These are phyloP conservation scores for Nelumbo lutea DNA, from an alignment of 164 flowering plant species.

Conservation along the genomic window DNA sequence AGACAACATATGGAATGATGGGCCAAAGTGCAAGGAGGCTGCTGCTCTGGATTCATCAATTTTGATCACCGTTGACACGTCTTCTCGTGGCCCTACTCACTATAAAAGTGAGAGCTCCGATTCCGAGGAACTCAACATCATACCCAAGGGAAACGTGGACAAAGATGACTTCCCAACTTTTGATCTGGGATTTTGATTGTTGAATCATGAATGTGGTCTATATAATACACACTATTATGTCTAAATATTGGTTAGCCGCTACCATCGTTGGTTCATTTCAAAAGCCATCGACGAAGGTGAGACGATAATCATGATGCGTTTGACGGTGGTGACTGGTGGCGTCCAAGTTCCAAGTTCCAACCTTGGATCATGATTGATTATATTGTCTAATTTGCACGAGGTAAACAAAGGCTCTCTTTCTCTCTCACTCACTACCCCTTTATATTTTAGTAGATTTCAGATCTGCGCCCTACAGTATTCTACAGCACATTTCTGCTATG, in stretches of 20 bases:
- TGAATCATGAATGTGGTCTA: background rate
- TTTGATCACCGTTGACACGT: background rate
- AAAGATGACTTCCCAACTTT: constrained; percentile 49
- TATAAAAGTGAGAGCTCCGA: constrained; percentile 8
- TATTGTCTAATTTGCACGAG: too few relatives aligned
- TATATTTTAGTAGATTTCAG: too few relatives aligned
- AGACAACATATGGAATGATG: constrained; percentile 7
- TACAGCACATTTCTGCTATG: too few relatives aligned
- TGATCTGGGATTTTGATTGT: constrained; percentile 47
- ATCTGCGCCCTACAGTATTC: too few relatives aligned
- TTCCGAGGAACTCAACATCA: constrained; percentile 11
- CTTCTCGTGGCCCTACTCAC: constrained; percentile 9
- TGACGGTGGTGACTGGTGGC: too few relatives aligned
- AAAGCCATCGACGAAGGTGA: too few relatives aligned
- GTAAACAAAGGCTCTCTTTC: too few relatives aligned
- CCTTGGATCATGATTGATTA: too few relatives aligned
- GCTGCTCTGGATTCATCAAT: constrained; percentile 6
- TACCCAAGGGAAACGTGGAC: constrained; percentile 3
- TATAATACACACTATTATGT: background rate
- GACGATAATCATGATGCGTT: too few relatives aligned
- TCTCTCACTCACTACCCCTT: too few relatives aligned
- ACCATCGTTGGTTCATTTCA: too few relatives aligned
- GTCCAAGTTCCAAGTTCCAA: too few relatives aligned
- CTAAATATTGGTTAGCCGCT: background rate
- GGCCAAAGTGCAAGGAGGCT: constrained; percentile 7